Evolutionary conservation across 345 rosid species (phyloP), one percentile per base, ranked within the genome.

Genomic region (Acer campestre): DNA sequence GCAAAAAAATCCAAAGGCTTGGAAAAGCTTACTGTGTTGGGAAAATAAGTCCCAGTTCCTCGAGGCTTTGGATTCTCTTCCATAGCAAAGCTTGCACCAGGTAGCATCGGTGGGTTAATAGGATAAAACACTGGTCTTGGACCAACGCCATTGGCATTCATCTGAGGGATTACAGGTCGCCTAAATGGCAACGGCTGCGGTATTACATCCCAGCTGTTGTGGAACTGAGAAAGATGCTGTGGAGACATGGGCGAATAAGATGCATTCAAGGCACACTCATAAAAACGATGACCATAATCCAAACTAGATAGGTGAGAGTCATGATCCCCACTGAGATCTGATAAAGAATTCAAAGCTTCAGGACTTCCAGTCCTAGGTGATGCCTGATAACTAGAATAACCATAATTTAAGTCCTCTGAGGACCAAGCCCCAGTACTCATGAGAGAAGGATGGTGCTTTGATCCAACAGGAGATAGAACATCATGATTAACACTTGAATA

Each of bases 31-130:
- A 91, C 95, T 90, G 80, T 76, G 78, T 86, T 91, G 55, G 93
- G 92, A 61, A 94, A 88, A 86, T 91, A 94, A 38, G 97, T 94
- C 79, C 97, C 98, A 13, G 93, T 94, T 80, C 97, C 98, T 38
- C 94, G 85, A 59, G 89, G 92, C 86, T 87, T 94, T 64, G 90
- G 80, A 82, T 84, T 67, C 73, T 92, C 98, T 74, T 94, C 93
- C 31, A 89, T 80, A 29, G 85, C 88, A 83, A 86, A 91, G 67
- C 81, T 83, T 74, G 83, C 72, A 73, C 83, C 86, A 73, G 84
- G 84, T 70, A 90, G 64, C 64, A 90, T 62, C 42, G 82, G 89
- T 75, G 90, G 76, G 42, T 79, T 86, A 77, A 91, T 66, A 31
- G 85, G 89, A 69, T 82, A 87, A 81, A 84, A 86, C 53, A 80